Percentiles rank a stretch among this genome's conserved stretches.
Conservation (phyloP, 2,329 filamentous ascomycete genomes). For the Calonectria pteridis region DNA sequence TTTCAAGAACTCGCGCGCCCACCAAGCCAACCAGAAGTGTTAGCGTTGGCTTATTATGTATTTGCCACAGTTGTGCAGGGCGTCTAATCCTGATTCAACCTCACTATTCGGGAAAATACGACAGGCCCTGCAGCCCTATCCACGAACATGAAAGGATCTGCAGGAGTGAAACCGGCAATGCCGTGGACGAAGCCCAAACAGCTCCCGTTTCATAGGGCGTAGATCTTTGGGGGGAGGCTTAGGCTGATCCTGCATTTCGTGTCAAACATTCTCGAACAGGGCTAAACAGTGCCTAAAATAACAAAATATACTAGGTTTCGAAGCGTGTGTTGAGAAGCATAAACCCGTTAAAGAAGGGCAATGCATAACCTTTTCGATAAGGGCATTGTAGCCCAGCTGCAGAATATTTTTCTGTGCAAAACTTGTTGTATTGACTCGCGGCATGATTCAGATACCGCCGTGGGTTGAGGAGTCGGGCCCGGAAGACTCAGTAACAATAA, state of each 20-base stretch:
- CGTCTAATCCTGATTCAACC: not conserved
- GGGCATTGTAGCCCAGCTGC: not conserved
- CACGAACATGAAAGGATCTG: not conserved
- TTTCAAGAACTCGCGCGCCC: not conserved
- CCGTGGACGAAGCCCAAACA: not conserved
- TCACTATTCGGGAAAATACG: not conserved
- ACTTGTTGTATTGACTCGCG: not conserved
- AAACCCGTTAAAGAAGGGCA: not conserved
- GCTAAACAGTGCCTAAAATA: not conserved
- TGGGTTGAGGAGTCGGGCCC: not conserved
- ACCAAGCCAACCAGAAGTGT: not conserved
- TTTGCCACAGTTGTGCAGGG: not conserved
- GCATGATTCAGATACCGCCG: not conserved
- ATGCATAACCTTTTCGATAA: not conserved
- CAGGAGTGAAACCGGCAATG: not conserved
- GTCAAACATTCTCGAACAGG: not conserved
- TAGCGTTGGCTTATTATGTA: not conserved
- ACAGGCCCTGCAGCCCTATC: not conserved
- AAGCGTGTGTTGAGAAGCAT: not conserved
- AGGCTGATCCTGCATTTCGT: not conserved
- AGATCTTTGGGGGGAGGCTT: not conserved
- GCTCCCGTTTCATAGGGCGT: not conserved
- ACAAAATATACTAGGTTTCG: not conserved
- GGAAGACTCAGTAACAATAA: not conserved
- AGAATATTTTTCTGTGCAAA: not conserved